phyloP scores from a whole-genome alignment of 2,329 filamentous ascomycete genomes.

The Xylaria sp. region DNA sequence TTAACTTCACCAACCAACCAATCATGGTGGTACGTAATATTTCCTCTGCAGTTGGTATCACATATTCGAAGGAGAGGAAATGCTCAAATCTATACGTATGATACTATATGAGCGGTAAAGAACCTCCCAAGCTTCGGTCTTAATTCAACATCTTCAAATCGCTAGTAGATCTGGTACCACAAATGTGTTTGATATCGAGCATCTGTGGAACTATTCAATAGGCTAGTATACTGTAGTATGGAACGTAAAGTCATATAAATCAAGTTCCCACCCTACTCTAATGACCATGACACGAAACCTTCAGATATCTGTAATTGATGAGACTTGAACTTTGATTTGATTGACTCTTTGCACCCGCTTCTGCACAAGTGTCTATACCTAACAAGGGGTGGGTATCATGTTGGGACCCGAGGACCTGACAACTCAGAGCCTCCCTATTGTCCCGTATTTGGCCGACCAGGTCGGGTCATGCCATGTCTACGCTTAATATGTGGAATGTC shows the following conservation, averaged over 20 bases:
- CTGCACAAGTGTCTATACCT: conserved; percentile 31
- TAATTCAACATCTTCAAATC: neutral
- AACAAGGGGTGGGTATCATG: conserved; percentile 35
- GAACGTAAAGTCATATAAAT: neutral
- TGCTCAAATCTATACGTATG: neutral
- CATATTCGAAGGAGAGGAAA: neutral
- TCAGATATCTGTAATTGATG: neutral
- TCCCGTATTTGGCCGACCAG: conserved; percentile 22
- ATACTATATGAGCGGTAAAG: neutral
- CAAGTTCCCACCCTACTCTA: neutral
- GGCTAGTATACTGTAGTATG: neutral
- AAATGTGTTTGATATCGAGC: neutral
- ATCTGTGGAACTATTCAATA: neutral
- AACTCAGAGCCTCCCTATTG: conserved; percentile 14
- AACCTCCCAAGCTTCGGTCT: neutral
- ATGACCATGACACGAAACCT: neutral
- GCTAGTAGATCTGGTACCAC: neutral
- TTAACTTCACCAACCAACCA: neutral
- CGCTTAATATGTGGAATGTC: conserved; percentile 19
- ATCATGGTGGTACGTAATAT: neutral
- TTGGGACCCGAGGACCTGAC: conserved; percentile 23
- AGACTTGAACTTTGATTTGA: conserved; percentile 8
- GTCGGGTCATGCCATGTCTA: conserved; percentile 12
- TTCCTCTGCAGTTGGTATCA: neutral
- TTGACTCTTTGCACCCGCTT: conserved; percentile 38